These are phyloP conservation scores for Castanopsis chinensis DNA, from an alignment of 306 rosid genomes.

Conservation along the genomic window DNA sequence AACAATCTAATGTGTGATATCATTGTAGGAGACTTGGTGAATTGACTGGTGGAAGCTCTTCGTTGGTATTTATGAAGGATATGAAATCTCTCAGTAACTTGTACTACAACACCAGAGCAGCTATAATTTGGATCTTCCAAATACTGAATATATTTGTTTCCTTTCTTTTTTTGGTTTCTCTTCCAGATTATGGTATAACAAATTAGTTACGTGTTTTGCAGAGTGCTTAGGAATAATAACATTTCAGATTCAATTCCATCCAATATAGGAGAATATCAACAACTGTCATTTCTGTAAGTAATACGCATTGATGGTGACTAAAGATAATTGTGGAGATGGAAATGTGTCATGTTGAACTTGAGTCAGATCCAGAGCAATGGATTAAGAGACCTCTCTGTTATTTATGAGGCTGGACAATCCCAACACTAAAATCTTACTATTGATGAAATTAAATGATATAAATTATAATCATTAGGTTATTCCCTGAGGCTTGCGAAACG, in stretches of 20 bases:
- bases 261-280: neutral
- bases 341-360: neutral
- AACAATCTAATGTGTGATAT: no score
- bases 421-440: neutral
- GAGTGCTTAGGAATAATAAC: slow-evolving; percentile 71
- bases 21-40: no score
- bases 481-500: no score
- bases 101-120: slow-evolving; percentile 38
- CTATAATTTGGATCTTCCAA: slow-evolving; percentile 7
- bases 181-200: slow-evolving; percentile 11
- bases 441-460: neutral
- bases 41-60: no score
- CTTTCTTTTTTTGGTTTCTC: neutral
- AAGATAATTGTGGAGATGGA: neutral
- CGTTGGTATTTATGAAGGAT: no score
- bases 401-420: neutral
- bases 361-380: neutral
- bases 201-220: slow-evolving; percentile 34
- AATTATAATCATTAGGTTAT: neutral
- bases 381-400: no score
- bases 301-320: slow-evolving; percentile 1
- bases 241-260: slow-evolving; percentile 57
- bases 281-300: slow-evolving; percentile 58
- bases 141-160: neutral
- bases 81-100: slow-evolving; percentile 63